Conservation (phyloP, 371 early-diverging fungal genomes). For the Mucor indicus region DNA sequence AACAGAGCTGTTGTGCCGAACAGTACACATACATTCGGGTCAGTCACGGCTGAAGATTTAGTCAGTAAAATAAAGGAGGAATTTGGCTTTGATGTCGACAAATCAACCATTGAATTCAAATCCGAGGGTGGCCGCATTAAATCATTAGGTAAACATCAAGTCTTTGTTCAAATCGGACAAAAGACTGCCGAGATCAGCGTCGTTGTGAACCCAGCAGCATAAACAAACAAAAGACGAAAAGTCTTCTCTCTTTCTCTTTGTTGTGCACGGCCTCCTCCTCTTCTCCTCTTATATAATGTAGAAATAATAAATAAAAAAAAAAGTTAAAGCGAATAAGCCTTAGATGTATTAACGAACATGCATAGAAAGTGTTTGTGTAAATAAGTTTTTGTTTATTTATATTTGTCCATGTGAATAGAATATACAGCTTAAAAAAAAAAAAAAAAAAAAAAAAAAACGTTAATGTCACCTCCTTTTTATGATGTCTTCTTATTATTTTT, state of each 20-base stretch:
- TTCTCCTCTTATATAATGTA: background rate
- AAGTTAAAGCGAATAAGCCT: too few species aligned
- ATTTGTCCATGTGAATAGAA: too few species aligned
- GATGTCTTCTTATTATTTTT: too few species aligned
- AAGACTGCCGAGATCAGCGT: slow-evolving; percentile 25
- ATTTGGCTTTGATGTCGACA: slow-evolving; percentile 32
- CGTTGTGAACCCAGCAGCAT: slow-evolving; percentile 25
- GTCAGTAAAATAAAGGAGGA: slow-evolving; percentile 36
- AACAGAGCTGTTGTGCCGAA: slow-evolving; percentile 43
- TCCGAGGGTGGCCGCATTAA: slow-evolving; percentile 46
- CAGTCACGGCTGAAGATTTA: slow-evolving; percentile 50
- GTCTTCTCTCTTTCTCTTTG: background rate
- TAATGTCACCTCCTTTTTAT: too few species aligned
- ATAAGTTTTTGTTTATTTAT: too few species aligned
- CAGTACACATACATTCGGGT: slow-evolving; percentile 45
- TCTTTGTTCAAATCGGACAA: slow-evolving; percentile 26
- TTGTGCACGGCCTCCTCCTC: background rate
- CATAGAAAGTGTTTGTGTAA: too few species aligned
- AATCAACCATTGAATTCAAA: slow-evolving; percentile 34
- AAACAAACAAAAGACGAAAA: too few species aligned
- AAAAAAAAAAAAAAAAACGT: too few species aligned
- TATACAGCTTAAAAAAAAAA: too few species aligned
- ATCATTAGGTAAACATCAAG: slow-evolving; percentile 35
- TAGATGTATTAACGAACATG: too few species aligned
- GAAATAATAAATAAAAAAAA: background rate